These are phyloP conservation scores for Rosa hybrid DNA, from an alignment of 331 rosid genomes.

Conservation along the genomic window DNA sequence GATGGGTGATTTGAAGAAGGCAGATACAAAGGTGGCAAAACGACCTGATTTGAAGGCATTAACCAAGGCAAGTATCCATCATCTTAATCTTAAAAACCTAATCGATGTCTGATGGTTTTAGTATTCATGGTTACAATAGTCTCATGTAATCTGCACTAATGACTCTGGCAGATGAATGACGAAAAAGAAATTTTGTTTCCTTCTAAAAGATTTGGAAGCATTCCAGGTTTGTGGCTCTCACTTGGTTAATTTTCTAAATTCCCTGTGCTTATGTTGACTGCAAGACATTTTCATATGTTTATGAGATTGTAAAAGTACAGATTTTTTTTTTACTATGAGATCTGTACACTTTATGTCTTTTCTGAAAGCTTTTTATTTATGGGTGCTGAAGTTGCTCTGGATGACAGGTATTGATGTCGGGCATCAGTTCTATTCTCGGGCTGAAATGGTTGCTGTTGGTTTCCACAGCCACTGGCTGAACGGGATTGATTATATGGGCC, in stretches of 20 bases:
- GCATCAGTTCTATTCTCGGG: slow-evolving; percentile 91
- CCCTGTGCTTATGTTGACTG: neutral
- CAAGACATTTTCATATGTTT: neutral
- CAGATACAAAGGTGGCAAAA: slow-evolving; percentile 50
- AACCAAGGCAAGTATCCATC: slow-evolving; percentile 57
- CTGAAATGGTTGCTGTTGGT: slow-evolving; percentile 98
- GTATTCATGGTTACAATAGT: neutral
- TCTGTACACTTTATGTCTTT: neutral
- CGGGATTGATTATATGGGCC: slow-evolving; percentile 91
- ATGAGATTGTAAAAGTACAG: neutral
- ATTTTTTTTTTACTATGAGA: neutral
- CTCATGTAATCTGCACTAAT: slow-evolving; percentile 1
- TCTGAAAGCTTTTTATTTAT: slow-evolving; percentile 2
- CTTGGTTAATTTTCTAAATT: slow-evolving; percentile 6
- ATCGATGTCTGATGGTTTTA: neutral
- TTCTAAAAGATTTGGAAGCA: slow-evolving; percentile 64
- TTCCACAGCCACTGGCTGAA: slow-evolving; percentile 96
- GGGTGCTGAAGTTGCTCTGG: slow-evolving; percentile 27
- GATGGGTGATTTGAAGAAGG: slow-evolving; percentile 22
- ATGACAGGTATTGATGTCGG: slow-evolving; percentile 83
- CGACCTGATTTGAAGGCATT: slow-evolving; percentile 94
- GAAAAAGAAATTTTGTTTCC: slow-evolving; percentile 48
- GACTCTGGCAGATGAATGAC: slow-evolving; percentile 61
- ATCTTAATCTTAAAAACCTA: too few relatives aligned
- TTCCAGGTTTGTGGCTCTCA: slow-evolving; percentile 72